Base-by-base conservation (phyloP, 2,329 filamentous ascomycete species). In the Scolecobasidium constrictum region DNA sequence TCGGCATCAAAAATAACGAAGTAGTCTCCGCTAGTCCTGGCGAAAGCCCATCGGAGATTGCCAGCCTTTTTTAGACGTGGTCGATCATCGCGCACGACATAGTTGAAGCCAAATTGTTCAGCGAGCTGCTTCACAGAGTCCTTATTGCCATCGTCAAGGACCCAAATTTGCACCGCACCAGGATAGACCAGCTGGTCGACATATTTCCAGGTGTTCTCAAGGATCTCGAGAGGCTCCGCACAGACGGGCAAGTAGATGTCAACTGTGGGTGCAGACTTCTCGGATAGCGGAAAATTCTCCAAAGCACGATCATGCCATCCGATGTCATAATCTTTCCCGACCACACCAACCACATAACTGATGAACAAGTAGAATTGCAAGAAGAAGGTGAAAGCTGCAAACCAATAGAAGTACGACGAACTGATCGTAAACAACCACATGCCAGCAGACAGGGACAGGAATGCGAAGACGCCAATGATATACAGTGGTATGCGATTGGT, bases 1-100 rank as follows among this genome's bases (percentile, higher is more conserved):
- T 66, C 63, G 18, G 63, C 63, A 43, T 66, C 63, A 38, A 64
- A 65, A 41, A 66, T 65, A 43, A 56, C 54, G 35, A 66, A 66
- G 52, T 56, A 66, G n/a, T 64, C 59, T 12, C 60, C 63, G 6
- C 48, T 40, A 1, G 63, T 66, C 6, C 60, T 47, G 1, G 59
- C 48, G 41, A 65, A 66, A 1, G 62, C 59, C 60, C 60, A 65
- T 2, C 63, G 59, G 5, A 66, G 55, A 47, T 66, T 66, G 6
- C 63, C 63, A 4, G 63, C 63, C 50, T 66, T 66, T 45, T 63
- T 62, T 40, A 66, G 53, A 4, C 61, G 53, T 2, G 63, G 63
- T 1, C 63, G 56, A 48, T 66, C 60, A 20, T 61, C 61, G 28
- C 63, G 60, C n/a, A 61, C 57, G 3, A 61, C 57, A 52, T 66